A percentile compares a stretch with the other conserved stretches of the same genome.
Evolutionary conservation across 2,329 filamentous ascomycete genomes (phyloP).

Genomic region (Emericellopsis atlantica): DNA sequence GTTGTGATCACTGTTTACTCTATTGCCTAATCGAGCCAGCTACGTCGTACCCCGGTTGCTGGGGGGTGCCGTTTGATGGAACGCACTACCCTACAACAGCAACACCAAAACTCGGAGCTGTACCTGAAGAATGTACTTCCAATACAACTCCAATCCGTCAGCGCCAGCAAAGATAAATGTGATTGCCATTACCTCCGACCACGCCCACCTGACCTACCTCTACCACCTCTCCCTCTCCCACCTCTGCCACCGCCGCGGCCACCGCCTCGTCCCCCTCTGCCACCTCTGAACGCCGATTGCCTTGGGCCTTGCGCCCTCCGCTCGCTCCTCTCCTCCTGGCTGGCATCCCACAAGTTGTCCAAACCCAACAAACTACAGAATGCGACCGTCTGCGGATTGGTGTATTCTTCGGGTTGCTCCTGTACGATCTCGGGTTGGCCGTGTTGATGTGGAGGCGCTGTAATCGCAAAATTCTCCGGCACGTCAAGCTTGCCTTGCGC

Average conservation of each 20-base stretch:
- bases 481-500: slow-evolving; percentile 48
- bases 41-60: too few relatives aligned
- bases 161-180: too few relatives aligned
- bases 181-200: slow-evolving; percentile 6
- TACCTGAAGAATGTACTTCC: too few relatives aligned
- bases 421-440: slow-evolving; percentile 41
- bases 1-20: too few relatives aligned
- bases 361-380: slow-evolving; percentile 75
- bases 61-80: too few relatives aligned
- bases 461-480: slow-evolving; percentile 65
- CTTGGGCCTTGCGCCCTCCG: slow-evolving; percentile 47
- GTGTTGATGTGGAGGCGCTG: slow-evolving; percentile 58
- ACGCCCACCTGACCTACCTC: slow-evolving; percentile 19
- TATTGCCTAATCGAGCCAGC: too few relatives aligned
- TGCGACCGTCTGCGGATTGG: slow-evolving; percentile 69
- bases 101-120: too few relatives aligned
- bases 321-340: slow-evolving; percentile 53
- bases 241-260: slow-evolving; percentile 22
- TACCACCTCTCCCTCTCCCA: slow-evolving; percentile 18
- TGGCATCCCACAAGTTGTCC: slow-evolving; percentile 61
- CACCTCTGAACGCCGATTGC: slow-evolving; percentile 18
- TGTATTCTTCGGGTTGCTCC: slow-evolving; percentile 67
- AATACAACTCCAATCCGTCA: too few relatives aligned
- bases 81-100: too few relatives aligned
- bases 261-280: slow-evolving; percentile 17